phyloP scores from a whole-genome alignment of 108 stramenopile genomes.

The Cylindrotheca fusiformis region DNA sequence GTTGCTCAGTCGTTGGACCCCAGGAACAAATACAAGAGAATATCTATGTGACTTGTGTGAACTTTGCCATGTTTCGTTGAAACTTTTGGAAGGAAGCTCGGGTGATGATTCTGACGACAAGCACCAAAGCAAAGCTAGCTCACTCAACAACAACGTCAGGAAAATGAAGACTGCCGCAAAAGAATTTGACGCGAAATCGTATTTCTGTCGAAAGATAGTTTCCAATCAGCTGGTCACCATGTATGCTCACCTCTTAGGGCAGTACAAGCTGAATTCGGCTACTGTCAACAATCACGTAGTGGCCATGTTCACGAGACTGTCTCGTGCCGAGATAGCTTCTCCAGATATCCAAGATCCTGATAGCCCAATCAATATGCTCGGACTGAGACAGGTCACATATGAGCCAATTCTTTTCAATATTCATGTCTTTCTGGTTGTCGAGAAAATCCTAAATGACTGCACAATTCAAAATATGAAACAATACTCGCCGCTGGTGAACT shows the following conservation, averaged over 20 bases:
- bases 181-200: constrained; percentile 68
- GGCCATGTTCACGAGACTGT: constrained; percentile 68
- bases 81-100: constrained; percentile 59
- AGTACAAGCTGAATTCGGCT: constrained; percentile 70
- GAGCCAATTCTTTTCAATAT: constrained; percentile 89
- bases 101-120: constrained; percentile 31
- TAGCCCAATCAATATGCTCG: constrained; percentile 35
- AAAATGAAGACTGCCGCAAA: constrained; percentile 66
- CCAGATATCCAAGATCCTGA: constrained; percentile 31
- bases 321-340: constrained; percentile 49
- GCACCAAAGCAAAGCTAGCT: no score
- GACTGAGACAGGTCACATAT: constrained; percentile 53
- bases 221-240: constrained; percentile 75
- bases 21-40: constrained; percentile 70
- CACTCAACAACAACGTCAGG: constrained; percentile 37
- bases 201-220: constrained; percentile 71
- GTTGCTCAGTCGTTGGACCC: constrained; percentile 66
- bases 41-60: constrained; percentile 85
- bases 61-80: constrained; percentile 65
- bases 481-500: constrained; percentile 47
- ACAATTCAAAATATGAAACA: constrained; percentile 41
- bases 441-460: constrained; percentile 71
- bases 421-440: constrained; percentile 55
- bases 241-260: constrained; percentile 76
- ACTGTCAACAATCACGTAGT: constrained; percentile 80